Evolutionary conservation across 1,284 basidiomycete genomes (phyloP).

Genomic region (Leccinum proximum): DNA sequence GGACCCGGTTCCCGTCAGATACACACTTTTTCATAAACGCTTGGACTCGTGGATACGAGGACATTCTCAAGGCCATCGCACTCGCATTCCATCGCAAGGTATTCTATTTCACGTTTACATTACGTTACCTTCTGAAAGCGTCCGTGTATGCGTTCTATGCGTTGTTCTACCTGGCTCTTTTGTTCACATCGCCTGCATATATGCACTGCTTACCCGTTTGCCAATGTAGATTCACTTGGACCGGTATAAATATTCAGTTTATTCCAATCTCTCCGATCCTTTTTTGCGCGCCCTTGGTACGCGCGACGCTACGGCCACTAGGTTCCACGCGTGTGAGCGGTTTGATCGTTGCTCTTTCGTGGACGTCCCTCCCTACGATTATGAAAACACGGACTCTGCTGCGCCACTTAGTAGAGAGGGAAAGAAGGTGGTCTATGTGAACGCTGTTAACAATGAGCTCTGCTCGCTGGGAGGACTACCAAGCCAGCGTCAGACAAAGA

Average conservation of each 20-base stretch:
- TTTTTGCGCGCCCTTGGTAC: conserved; percentile 68
- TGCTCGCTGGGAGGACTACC: conserved; percentile 61
- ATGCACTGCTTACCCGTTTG: conserved; percentile 13
- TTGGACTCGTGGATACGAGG: conserved; percentile 96
- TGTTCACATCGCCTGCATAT: conserved; percentile 5
- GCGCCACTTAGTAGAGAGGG: conserved; percentile 37
- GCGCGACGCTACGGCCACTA: conserved; percentile 51
- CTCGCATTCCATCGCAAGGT: conserved; percentile 62
- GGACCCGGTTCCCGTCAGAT: conserved; percentile 53
- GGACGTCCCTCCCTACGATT: conserved; percentile 35
- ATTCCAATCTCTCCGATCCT: conserved; percentile 56
- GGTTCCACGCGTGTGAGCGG: conserved; percentile 93
- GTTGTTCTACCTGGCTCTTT: not conserved
- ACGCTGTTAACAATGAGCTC: conserved; percentile 69
- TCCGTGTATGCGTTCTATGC: not conserved
- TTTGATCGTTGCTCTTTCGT: conserved; percentile 71
- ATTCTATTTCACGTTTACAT: not conserved
- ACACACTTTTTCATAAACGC: conserved; percentile 86
- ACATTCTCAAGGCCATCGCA: conserved; percentile 74
- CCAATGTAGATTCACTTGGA: conserved; percentile 80
- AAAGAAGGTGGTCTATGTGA: conserved; percentile 70
- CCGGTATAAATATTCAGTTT: conserved; percentile 78
- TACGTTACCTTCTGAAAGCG: not conserved
- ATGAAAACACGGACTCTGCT: conserved; percentile 3
- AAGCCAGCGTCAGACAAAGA: conserved; percentile 40